Percentiles rank a stretch among this genome's conserved stretches.
Conservation (phyloP, 208 protist species). For the Trypanosoma scelopori region DNA sequence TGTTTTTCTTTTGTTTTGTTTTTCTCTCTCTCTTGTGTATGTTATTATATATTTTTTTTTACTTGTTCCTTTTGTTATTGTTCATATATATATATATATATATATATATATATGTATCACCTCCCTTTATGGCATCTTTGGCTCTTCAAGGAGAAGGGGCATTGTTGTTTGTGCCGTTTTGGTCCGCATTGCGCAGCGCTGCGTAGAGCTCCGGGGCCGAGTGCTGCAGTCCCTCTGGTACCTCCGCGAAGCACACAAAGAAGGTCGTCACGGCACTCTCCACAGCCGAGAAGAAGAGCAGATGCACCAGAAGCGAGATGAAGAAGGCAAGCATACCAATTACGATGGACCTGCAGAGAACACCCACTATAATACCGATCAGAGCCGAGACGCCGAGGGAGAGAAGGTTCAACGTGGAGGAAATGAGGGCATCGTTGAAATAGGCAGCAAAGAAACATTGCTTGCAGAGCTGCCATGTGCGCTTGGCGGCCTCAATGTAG, state of each 20-base stretch:
- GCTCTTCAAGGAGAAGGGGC: too few relatives aligned
- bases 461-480: conserved; percentile 76
- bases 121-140: conserved; percentile 22
- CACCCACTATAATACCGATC: conserved; percentile 50
- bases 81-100: conserved; percentile 11
- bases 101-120: too few relatives aligned
- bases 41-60: background rate
- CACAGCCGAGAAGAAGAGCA: conserved; percentile 68
- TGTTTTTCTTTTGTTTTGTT: too few relatives aligned
- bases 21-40: too few relatives aligned
- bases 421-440: conserved; percentile 89
- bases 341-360: conserved; percentile 28
- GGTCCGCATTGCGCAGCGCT: conserved; percentile 50
- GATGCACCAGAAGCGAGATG: conserved; percentile 46
- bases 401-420: conserved; percentile 60
- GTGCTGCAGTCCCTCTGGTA: conserved; percentile 64
- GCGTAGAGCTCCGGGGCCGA: conserved; percentile 72
- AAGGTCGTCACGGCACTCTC: conserved; percentile 77
- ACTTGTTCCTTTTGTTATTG: background rate
- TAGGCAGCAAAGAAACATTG: conserved; percentile 78
- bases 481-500: conserved; percentile 90
- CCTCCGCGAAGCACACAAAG: conserved; percentile 91
- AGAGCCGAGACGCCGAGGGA: conserved; percentile 50
- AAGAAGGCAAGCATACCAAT: conserved; percentile 58
- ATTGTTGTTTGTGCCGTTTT: conserved; percentile 60